Base-by-base conservation (phyloP, 345 rosid genomes). In the Acer negundo region DNA sequence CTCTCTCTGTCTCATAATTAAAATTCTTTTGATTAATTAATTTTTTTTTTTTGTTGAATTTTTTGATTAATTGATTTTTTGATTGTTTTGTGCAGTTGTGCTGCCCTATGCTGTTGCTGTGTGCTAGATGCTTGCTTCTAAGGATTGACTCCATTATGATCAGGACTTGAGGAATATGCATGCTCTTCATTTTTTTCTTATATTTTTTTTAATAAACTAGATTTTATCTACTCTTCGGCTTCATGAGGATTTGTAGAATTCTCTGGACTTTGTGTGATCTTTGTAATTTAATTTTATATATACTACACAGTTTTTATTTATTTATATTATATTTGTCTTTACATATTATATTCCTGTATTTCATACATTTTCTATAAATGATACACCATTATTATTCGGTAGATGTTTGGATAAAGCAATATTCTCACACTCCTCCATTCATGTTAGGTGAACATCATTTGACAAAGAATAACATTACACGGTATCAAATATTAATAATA, bases 91-190 rank as follows among this genome's bases (percentile, higher is more conserved):
- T 51, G 78, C 86, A 92, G 94, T 71, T 89, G 93, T 75, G 94
- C 93, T 64, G 91, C 86, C 70, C 2, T 92, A 64, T 92, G 97
- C 81, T 92, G 97, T 74, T 92, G 97, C 77, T 89, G 97, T 77
- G 86, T 77, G 72, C 63, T 90, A 67, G 97, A 90, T 56, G 82
- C 83, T 31, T 92, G 94, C 87, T 89, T 86, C 79, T 91, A 80
- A 85, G 77, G 61, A 51, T 59, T 12, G 67, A 1, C 31, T 13
- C 56, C 19, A 51, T 4, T 4, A 35, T 35, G 38, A 35, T 53
- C 58, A 6, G 20, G 17, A 53, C 46, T 8, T 42, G 10, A 9
- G n/a, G n/a, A 16, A 16, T 7, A 2, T 40, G 8, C 8, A 40
- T 2, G 31, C 31, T 28, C 31, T 28, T 28, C 31, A 28, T 28